Evolutionary conservation across 139 green algal species (phyloP), one percentile per base, ranked within the genome.

Genomic region (Chlamydomonas incerta): DNA sequence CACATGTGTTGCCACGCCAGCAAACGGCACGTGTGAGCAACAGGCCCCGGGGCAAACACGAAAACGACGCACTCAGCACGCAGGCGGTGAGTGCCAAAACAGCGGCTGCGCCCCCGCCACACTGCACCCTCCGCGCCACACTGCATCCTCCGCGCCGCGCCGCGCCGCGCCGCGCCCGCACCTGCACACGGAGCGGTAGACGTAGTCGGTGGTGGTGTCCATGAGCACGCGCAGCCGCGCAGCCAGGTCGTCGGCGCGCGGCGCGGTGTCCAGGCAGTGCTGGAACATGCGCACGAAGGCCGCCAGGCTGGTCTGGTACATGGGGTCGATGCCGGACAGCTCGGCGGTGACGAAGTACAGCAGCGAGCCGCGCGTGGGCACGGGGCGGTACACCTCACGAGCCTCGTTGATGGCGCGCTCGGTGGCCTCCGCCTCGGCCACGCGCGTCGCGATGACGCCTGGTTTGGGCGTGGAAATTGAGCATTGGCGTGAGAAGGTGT

Each of bases 301-400:
- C 6, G 87, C 68, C 28, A 98, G 90, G 46, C 33, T 79, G 63
- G 88, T 89, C 85, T 94, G 90, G 85, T 98, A 98, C 95, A 98
- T 98, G 57, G 92, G 91, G 46, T 92, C 91, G 14, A 98, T 93
- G 26, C 89, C 62, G 26, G 91, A 71, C 41, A 98, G 85, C 75
- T 98, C 94, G 9, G 95, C 91, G 26, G 97, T 91, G 11, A 95
- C 89, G 77, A 98, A 98, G 89, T 95, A 98, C 8, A 98, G 89
- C 55, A 94, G 91, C 33, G 91, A 93, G 46, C 87, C 95, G 17
- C 93, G 83, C 13, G 82, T 80, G 11, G 95, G 93, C n/a, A 94
- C 94, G 23, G 90, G 77, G 26, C 95, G 83, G 88, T 97, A 98
- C 65, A 93, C 75, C 87, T 97, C 95, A 5, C 96, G 88, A 0